These are phyloP conservation scores for Beauveria rudraprayagi DNA, from an alignment of 2,329 filamentous ascomycete species.

Conservation along the genomic window DNA sequence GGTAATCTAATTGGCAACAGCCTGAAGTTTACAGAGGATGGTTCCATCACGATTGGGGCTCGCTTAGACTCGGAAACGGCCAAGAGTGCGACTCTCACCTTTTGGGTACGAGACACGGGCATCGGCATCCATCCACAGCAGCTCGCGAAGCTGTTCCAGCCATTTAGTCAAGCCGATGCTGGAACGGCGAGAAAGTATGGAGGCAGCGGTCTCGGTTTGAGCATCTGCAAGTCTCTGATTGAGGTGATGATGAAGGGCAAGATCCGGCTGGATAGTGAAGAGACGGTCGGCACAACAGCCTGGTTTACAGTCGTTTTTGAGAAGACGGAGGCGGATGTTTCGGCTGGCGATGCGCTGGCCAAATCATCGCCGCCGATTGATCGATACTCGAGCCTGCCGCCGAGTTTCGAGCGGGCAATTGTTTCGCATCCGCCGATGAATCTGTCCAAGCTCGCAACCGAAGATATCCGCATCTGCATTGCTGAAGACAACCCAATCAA, in stretches of 20 bases:
- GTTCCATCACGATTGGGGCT: conserved; percentile 76
- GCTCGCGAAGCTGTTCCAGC: conserved; percentile 77
- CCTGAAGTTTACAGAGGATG: conserved; percentile 86
- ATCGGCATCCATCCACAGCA: conserved; percentile 83
- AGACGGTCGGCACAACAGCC: conserved; percentile 60
- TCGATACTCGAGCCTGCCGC: conserved; percentile 24
- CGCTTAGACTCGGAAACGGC: conserved; percentile 62
- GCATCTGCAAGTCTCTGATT: conserved; percentile 90
- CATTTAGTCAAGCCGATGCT: conserved; percentile 87
- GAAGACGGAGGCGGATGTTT: conserved; percentile 60
- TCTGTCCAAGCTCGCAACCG: conserved; percentile 64
- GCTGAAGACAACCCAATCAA: conserved; percentile 95
- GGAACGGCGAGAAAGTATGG: conserved; percentile 88
- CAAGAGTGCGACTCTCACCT: conserved; percentile 66
- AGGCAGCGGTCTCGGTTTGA: conserved; percentile 81
- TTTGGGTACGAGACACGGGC: conserved; percentile 82
- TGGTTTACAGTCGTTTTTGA: conserved; percentile 82
- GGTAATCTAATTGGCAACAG: conserved; percentile 88
- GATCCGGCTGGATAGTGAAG: conserved; percentile 72
- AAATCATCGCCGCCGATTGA: conserved; percentile 30
- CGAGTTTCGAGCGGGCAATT: conserved; percentile 29
- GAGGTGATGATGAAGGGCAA: conserved; percentile 85
- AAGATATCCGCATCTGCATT: conserved; percentile 80
- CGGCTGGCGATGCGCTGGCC: conserved; percentile 44
- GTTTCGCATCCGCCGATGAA: conserved; percentile 47